Evolutionary conservation across 306 rosid genomes (phyloP).

Genomic region (Prunus campanulata): DNA sequence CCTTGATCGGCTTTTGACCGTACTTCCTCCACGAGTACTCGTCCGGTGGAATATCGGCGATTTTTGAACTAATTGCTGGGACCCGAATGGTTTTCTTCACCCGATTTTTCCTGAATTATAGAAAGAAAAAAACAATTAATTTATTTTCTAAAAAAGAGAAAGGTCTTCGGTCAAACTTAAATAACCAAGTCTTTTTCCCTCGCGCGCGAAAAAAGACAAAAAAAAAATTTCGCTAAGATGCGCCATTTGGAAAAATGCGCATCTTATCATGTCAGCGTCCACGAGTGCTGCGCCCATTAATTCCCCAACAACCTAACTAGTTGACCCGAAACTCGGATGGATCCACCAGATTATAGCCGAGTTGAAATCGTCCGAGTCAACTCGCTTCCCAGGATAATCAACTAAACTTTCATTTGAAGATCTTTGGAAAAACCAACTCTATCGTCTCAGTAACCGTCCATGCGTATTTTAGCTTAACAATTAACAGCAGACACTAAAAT

Average conservation of each 20-base stretch:
- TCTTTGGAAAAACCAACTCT: not conserved
- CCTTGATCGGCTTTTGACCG: conserved; percentile 95
- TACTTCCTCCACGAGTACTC: conserved; percentile 93
- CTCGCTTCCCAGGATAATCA: not conserved
- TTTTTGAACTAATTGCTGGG: conserved; percentile 77
- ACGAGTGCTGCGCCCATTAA: conserved; percentile 34
- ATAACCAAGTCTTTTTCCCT: conserved; percentile 8
- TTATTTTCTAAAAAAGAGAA: not conserved
- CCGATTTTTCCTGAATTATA: conserved; percentile 65
- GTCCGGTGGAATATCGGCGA: conserved; percentile 91
- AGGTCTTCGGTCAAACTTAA: not conserved
- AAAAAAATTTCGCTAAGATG: not conserved
- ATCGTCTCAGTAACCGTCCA: not conserved
- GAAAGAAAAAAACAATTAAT: not conserved
- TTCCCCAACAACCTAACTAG: conserved; percentile 31
- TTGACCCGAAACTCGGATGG: conserved; percentile 27
- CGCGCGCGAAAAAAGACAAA: conserved; percentile 9
- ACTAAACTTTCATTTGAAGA: not conserved
- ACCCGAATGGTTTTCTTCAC: conserved; percentile 67
- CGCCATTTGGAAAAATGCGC: not conserved
- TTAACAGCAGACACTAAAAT: not conserved
- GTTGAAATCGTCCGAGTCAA: conserved; percentile 16
- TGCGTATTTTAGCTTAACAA: not conserved
- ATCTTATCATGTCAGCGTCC: conserved; percentile 35
- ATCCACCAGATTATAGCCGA: not conserved